phyloP scores from a whole-genome alignment of 345 rosid species.

The Reutealis trisperma region DNA sequence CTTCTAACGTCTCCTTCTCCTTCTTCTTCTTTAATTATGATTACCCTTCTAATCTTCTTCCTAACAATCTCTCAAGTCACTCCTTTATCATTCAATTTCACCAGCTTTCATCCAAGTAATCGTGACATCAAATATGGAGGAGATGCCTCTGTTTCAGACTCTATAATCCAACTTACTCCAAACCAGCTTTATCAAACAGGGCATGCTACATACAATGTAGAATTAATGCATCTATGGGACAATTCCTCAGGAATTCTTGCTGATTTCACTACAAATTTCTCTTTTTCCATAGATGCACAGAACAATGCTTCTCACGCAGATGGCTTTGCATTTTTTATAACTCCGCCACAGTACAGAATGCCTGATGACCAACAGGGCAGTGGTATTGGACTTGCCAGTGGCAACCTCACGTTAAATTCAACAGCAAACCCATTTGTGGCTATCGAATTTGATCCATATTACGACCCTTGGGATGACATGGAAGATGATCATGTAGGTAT shows the following conservation, averaged over 20 bases:
- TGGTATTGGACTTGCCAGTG: conserved; percentile 16
- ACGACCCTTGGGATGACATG: not conserved
- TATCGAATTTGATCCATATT: conserved; percentile 24
- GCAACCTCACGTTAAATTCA: not conserved
- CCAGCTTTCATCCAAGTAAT: conserved; percentile 12
- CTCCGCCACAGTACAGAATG: not conserved
- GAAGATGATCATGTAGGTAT: conserved; percentile 9
- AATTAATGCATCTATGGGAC: conserved; percentile 16
- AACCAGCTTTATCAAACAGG: not conserved
- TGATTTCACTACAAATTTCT: conserved; percentile 17
- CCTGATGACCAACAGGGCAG: conserved; percentile 1
- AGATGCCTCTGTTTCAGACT: not conserved
- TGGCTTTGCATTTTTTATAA: conserved; percentile 14
- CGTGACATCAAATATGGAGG: conserved; percentile 12
- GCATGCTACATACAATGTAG: not conserved
- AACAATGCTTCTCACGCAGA: not conserved
- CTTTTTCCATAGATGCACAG: conserved; percentile 13
- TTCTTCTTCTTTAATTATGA: not conserved
- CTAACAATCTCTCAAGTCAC: not conserved
- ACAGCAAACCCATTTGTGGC: conserved; percentile 12
- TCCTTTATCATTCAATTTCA: conserved; percentile 19
- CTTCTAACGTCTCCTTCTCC: not conserved
- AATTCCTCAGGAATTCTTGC: not conserved
- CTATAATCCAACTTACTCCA: conserved; percentile 20
- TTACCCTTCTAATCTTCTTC: not conserved